These are phyloP conservation scores for Cryptococcus maquisensis DNA, from an alignment of 1,284 basidiomycete genomes.

Conservation along the genomic window DNA sequence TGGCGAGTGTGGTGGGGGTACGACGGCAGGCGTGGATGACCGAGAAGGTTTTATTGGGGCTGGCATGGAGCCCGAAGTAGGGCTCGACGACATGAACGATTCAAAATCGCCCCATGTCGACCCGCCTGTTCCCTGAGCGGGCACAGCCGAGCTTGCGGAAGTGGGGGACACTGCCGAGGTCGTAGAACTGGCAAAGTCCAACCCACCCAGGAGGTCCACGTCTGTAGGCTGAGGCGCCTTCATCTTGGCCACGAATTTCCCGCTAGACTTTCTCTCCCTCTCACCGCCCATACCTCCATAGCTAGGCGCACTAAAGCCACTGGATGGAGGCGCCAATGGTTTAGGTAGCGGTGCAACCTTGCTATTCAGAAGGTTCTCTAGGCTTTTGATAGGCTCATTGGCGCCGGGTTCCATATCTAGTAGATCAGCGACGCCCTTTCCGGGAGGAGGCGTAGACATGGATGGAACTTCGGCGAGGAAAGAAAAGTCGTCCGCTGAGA, in stretches of 20 bases:
- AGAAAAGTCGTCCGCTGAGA: constrained; percentile 44
- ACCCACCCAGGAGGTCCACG: constrained; percentile 37
- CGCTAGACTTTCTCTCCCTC: constrained; percentile 5
- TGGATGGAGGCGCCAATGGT: constrained; percentile 33
- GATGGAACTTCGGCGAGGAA: constrained; percentile 47
- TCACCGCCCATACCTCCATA: neutral
- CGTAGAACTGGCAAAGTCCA: constrained; percentile 26
- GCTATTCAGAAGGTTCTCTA: constrained; percentile 32
- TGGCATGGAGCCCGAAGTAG: constrained; percentile 1
- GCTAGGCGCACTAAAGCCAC: neutral
- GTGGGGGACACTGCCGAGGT: neutral
- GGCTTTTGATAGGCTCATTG: constrained; percentile 22
- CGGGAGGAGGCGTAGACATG: constrained; percentile 16
- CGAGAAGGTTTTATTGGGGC: constrained; percentile 3
- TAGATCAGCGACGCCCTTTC: constrained; percentile 36
- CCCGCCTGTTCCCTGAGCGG: neutral
- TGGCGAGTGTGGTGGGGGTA: constrained; percentile 6
- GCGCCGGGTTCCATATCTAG: constrained; percentile 28
- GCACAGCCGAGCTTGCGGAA: neutral
- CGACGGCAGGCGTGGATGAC: constrained; percentile 6
- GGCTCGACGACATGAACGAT: constrained; percentile 3
- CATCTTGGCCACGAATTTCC: constrained; percentile 28
- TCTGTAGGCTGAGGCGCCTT: constrained; percentile 13
- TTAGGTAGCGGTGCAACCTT: constrained; percentile 26
- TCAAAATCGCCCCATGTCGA: constrained; percentile 29